Base-by-base conservation (phyloP, 2,329 filamentous ascomycete species). In the Clarireedia homoeocarpa region DNA sequence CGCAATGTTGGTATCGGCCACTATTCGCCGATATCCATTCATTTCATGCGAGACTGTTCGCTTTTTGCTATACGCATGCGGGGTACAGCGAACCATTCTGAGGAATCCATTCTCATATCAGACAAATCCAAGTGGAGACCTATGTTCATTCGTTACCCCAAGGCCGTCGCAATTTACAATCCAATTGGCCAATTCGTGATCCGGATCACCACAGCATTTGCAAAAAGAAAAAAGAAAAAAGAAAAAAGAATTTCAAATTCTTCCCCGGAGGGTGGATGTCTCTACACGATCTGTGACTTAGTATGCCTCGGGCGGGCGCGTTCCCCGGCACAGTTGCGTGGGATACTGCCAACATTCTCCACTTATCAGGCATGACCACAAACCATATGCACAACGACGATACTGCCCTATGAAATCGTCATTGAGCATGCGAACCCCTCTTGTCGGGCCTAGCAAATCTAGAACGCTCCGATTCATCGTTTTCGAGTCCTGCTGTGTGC, bases 11-110 rank as follows among this genome's bases (percentile, higher is more conserved):
- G 46, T 51, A 55, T 51, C 49, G 24, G 26, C n/a, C 20, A 44
- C 30, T 20, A 48, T 55, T 55, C 53, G 53, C 26, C 46, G 17
- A 23, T 42, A 36, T 46, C 23, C 17, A 50, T 17, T 9, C 12
- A 30, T 20, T 24, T 55, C 36, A 50, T 55, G 53, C 46, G 46
- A 50, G 42, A 42, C 17, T 36, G 46, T 44, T 44, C 38, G 15
- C n/a, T 34, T 48, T 48, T 48, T 49, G 9, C 30, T n/a, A n/a
- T 51, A 24, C 17, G n/a, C 15, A 27, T 55, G 53, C 53, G 53
- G 53, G 53, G 53, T 51, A 50, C 38, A 44, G 53, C 26, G 46
- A 55, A 50, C 36, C 53, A 53, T 38, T 44, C 23, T 53, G 6
- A 24, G 5, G 15, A 38, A 42, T 42, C 46, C 2, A 50, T 36